Percentiles rank a stretch among this genome's conserved stretches.
These are phyloP conservation scores for Fusarium guadeloupense DNA, from an alignment of 2,329 filamentous ascomycete genomes.

Conservation along the genomic window DNA sequence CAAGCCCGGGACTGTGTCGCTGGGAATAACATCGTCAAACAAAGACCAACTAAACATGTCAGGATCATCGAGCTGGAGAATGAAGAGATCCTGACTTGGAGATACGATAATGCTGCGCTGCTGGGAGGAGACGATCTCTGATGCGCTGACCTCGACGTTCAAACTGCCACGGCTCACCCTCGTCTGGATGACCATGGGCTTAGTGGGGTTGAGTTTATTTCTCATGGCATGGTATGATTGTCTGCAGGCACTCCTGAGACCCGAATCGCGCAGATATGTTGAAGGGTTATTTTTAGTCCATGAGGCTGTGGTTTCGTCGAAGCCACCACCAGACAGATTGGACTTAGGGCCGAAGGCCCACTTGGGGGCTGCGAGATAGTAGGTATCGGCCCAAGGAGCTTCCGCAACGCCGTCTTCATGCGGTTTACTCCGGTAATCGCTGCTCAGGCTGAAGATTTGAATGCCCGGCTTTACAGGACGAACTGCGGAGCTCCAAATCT, in stretches of 20 bases:
- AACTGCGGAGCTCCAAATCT: neutral
- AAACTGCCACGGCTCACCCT: neutral
- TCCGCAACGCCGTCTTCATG: neutral
- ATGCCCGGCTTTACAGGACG: neutral
- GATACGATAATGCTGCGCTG: neutral
- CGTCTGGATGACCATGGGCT: neutral
- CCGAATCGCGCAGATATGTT: neutral
- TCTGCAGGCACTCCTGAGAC: neutral
- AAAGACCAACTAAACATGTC: neutral
- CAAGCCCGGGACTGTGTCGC: neutral
- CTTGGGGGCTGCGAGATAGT: neutral
- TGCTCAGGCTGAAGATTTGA: neutral
- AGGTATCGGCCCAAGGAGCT: neutral
- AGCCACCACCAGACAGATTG: neutral
- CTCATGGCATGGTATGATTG: neutral
- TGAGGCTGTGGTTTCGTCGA: neutral
- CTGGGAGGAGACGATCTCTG: neutral
- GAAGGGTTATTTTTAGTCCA: neutral
- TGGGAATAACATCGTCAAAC: neutral
- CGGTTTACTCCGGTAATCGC: neutral
- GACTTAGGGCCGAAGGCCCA: neutral
- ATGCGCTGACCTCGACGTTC: neutral
- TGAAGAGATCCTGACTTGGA: neutral
- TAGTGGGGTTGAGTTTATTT: neutral
- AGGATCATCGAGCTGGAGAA: neutral